Base-by-base conservation (phyloP, 306 rosid species). In the Begonia fuchsioides region DNA sequence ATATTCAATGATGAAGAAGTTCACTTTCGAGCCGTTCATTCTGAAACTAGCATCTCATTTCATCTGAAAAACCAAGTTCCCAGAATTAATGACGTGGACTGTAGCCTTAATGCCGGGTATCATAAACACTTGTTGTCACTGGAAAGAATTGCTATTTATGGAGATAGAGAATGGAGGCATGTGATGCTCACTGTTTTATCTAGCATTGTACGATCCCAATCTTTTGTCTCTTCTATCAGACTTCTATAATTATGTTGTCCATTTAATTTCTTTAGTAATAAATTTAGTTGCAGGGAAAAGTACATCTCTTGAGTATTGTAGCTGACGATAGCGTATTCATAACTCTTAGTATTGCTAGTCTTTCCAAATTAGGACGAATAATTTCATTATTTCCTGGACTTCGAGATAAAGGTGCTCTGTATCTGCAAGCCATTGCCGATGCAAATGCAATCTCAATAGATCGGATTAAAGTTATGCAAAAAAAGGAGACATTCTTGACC, bases 301-400 rank as follows among this genome's bases (percentile, higher is more conserved):
- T 39, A 51, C 20, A 49, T 51, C 48, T 72, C 9, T 66, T 77
- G 45, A 81, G 97, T 68, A 13, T 88, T 68, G 78, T 78, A 56
- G 83, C 80, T 46, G 97, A 84, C 71, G 97, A 88, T 58, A 78
- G 95, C 50, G 52, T 84, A 57, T 74, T 72, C 74, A 58, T 81
- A 65, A 76, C 95, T 46, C 83, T 84, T 63, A 75, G 81, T 4
- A 60, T 72, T 58, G 78, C 90, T 20, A 73, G 61, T 64, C 67
- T 81, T 64, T 74, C 76, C 2, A 57, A 72, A 50, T 64, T 75
- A 44, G 50, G 83, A 38, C 79, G 59, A 50, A 58, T 84, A 49
- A 68, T 76, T 49, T 76, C 90, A 38, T 68, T 73, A 52, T 70
- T 88, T 62, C 93, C 90, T 1, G 90, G 95, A 59, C 68, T 88